These are phyloP conservation scores for Salvia splendens DNA, from an alignment of 257 asterid species.

Conservation along the genomic window DNA sequence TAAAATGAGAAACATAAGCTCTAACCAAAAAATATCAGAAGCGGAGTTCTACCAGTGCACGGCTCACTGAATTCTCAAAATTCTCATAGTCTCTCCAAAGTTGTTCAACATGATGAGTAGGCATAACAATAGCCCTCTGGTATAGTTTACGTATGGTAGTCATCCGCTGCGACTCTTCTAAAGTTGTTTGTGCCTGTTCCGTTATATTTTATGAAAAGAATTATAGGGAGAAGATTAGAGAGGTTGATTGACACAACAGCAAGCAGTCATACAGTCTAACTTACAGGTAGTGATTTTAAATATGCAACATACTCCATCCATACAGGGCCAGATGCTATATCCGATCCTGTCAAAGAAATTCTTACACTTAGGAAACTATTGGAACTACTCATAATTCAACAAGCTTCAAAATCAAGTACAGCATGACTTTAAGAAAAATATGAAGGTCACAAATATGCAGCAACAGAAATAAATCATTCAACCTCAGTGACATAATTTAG, in stretches of 20 bases:
- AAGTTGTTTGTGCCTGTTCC: constrained; percentile 69
- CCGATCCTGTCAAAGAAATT: constrained; percentile 67
- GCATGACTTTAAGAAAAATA: neutral
- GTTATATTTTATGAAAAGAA: constrained; percentile 31
- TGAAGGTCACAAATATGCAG: neutral
- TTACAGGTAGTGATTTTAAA: constrained; percentile 83
- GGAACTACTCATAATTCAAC: neutral
- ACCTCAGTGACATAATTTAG: constrained; percentile 7
- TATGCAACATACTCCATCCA: constrained; percentile 94
- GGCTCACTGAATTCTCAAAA: constrained; percentile 95
- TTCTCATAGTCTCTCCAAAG: constrained; percentile 98
- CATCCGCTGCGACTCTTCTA: constrained; percentile 87
- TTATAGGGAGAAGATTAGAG: constrained; percentile 9
- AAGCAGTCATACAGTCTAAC: constrained; percentile 33
- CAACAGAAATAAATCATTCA: constrained; percentile 14
- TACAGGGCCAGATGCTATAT: constrained; percentile 88
- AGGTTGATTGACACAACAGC: constrained; percentile 22
- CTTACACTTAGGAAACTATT: neutral
- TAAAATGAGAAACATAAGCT: neutral
- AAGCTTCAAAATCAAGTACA: neutral
- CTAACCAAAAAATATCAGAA: constrained; percentile 27
- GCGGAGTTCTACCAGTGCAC: constrained; percentile 67
- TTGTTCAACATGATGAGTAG: constrained; percentile 88
- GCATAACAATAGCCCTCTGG: constrained; percentile 90
- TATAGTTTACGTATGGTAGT: constrained; percentile 78